Percentiles rank a stretch among this genome's conserved stretches.
Evolutionary conservation across 345 rosid genomes (phyloP).

Genomic region (Rhizophora apiculata): DNA sequence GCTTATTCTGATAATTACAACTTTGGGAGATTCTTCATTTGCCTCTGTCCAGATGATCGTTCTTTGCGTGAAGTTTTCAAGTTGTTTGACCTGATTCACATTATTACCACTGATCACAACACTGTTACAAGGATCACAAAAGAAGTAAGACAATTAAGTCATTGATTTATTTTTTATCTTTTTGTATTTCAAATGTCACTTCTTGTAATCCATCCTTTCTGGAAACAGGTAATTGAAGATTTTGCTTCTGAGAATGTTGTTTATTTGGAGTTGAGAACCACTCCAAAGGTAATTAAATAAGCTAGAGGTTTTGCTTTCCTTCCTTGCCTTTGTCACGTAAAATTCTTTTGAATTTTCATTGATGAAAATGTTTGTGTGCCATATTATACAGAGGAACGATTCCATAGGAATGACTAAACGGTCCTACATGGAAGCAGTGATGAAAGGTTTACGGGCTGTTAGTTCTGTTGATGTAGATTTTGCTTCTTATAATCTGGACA

Average conservation of each 20-base stretch:
- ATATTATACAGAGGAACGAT: conserved; percentile 58
- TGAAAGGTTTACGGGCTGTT: conserved; percentile 65
- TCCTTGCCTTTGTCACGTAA: background rate
- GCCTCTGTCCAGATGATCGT: conserved; percentile 52
- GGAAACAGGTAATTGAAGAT: conserved; percentile 75
- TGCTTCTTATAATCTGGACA: conserved; percentile 20
- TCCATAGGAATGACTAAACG: conserved; percentile 87
- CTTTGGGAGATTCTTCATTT: background rate
- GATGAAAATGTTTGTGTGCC: conserved; percentile 16
- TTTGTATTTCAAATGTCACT: background rate
- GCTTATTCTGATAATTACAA: conserved; percentile 1
- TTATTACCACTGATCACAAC: conserved; percentile 74
- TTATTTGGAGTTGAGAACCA: conserved; percentile 85
- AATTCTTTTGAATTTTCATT: background rate
- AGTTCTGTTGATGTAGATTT: conserved; percentile 62
- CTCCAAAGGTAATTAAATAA: conserved; percentile 70
- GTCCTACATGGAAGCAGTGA: conserved; percentile 89
- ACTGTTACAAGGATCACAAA: conserved; percentile 78
- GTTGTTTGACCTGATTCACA: conserved; percentile 80
- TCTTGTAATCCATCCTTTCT: background rate
- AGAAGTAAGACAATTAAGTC: conserved; percentile 47
- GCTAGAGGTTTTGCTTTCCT: background rate
- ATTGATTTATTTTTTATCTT: background rate
- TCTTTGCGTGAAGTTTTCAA: conserved; percentile 78
- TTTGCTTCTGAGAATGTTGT: conserved; percentile 89